Evolutionary conservation across 345 rosid genomes (phyloP).

Genomic region (Acer saccharum): DNA sequence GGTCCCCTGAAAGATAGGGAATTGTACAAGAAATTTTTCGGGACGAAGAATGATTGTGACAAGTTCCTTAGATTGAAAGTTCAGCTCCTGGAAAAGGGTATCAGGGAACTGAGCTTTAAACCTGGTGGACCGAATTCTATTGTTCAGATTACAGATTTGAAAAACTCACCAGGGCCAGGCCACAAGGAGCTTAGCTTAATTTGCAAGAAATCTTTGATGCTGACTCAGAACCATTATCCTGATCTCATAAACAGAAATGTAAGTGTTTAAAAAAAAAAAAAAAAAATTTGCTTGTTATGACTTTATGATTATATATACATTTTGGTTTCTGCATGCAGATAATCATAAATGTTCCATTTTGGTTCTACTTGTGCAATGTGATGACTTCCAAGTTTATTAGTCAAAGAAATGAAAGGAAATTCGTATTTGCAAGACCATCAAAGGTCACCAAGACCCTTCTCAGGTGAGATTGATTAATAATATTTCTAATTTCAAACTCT

Average conservation of each 20-base stretch:
- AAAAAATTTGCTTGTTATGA: background rate
- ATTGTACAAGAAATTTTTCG: slow-evolving; percentile 24
- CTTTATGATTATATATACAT: too few relatives aligned
- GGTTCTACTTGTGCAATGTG: slow-evolving; percentile 51
- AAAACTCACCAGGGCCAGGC: slow-evolving; percentile 35
- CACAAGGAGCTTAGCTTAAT: slow-evolving; percentile 38
- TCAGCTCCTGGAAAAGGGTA: slow-evolving; percentile 45
- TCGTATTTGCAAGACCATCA: slow-evolving; percentile 50
- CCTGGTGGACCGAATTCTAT: slow-evolving; percentile 48
- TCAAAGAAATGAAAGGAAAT: slow-evolving; percentile 30
- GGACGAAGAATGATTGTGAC: slow-evolving; percentile 30
- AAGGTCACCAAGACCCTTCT: slow-evolving; percentile 53
- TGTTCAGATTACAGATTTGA: slow-evolving; percentile 54
- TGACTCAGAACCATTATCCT: slow-evolving; percentile 50
- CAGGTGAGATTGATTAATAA: slow-evolving; percentile 40
- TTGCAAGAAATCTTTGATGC: slow-evolving; percentile 25
- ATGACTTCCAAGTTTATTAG: slow-evolving; percentile 32
- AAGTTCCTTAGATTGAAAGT: slow-evolving; percentile 40
- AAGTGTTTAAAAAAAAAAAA: slow-evolving; percentile 2
- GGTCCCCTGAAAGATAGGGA: slow-evolving; percentile 41
- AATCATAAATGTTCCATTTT: slow-evolving; percentile 56
- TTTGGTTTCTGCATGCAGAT: slow-evolving; percentile 42
- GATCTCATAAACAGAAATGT: slow-evolving; percentile 47
- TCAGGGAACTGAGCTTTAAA: slow-evolving; percentile 44
- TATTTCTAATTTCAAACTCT: background rate